Base-by-base conservation (phyloP, 2,329 filamentous ascomycete species). In the Calonectria multiphialidica region DNA sequence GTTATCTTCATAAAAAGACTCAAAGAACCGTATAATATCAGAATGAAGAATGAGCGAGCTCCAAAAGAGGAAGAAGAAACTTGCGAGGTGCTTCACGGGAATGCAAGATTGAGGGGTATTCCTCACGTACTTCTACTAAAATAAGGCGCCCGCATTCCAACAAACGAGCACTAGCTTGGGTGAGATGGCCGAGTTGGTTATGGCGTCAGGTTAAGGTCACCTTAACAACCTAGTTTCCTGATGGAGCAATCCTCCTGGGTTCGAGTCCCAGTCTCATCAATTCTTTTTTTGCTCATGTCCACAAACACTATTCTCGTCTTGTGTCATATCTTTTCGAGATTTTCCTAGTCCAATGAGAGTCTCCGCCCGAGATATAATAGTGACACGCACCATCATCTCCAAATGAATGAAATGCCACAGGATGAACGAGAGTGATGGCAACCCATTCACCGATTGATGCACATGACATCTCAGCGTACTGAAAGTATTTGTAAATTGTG, bases 161-260 rank as follows among this genome's bases (percentile, higher is more conserved):
- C 37, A 65, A 65, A 61, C 42, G 57, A 30, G 33, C 61, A 44
- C 37, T 55, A 57, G 49, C 33, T 73, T 59, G 37, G 76, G 77
- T 78, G 74, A 78, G 76, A 78, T 78, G 77, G 77, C 77, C 77
- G 77, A 78, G 77, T 78, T 78, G 77, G 77, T 78, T 78, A 78
- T 78, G 77, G 77, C 77, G 77, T 71, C 76, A 78, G 76, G 76
- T 78, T 78, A 78, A 78, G 76, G 76, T 78, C 15, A 77, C 76
- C 75, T 78, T 77, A 75, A 76, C 74, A 76, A 70, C 74, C 66
- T 71, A 68, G 23, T 55, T 75, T 78, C 76, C 76, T 78, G 77
- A 66, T 78, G 77, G 77, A 78, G 77, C 76, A 78, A 78, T 78
- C 77, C 77, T 78, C 76, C 76, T 78, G 77, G 77, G 77, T 78